Base-by-base conservation (phyloP, 2,329 filamentous ascomycete species). In the Trichoderma sp. region DNA sequence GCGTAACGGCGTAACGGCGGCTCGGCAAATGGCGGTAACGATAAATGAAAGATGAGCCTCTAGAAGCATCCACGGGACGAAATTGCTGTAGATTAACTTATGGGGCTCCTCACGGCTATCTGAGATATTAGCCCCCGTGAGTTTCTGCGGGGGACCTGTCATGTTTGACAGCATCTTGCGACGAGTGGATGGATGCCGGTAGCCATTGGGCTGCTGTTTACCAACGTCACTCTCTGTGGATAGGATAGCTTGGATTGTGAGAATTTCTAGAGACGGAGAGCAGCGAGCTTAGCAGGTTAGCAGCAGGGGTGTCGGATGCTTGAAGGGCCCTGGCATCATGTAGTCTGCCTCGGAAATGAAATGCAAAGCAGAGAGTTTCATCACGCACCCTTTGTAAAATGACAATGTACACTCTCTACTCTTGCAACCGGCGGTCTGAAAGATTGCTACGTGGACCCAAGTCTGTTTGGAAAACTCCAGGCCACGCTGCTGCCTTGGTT, bases 121-220 rank as follows among this genome's bases (percentile, higher is more conserved):
- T 76, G 62, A 76, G 75, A 73, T 73, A 31, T 21, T 64, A 41
- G 63, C n/a, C 35, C 53, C 75, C 71, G 75, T 69, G 41, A 21
- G 41, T 31, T 63, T 64, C 75, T 76, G 75, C 71, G 75, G 75
- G 75, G 71, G 53, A 76, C 71, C 71, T 76, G 75, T 75, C 75
- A 76, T 63, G 75, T 75, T 45, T 66, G 71, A 76, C 75, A 76
- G 65, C 62, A 63, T 69, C 60, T 76, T 59, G 45, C 71, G 64
- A 76, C 50, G 71, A 63, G 60, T 63, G 27, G 31, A n/a, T 31
- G n/a, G 67, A 76, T 76, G 75, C 64, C 50, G 69, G 75, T 67
- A 72, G 45, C 75, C 75, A 56, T 71, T 29, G 75, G 29, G 12
- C 50, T 21, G 18, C 18, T 56, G n/a, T 24, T 75, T 27, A 16